These are phyloP conservation scores for Chiua virens DNA, from an alignment of 768 basidiomycete species.

Conservation along the genomic window DNA sequence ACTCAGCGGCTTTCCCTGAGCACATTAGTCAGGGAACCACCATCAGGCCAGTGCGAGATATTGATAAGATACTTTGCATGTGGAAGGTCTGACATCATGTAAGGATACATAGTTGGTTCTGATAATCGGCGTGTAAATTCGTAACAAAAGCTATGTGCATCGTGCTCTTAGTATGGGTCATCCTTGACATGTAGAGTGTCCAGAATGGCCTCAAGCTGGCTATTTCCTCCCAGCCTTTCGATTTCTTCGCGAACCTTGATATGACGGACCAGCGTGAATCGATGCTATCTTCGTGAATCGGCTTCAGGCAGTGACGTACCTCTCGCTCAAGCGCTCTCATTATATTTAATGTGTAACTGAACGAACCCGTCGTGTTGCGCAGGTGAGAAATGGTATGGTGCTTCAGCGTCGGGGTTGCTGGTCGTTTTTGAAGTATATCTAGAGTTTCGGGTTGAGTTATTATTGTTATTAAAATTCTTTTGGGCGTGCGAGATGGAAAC, in stretches of 20 bases:
- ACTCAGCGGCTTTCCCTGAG: too few relatives aligned
- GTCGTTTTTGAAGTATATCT: constrained; percentile 94
- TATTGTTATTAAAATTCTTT: too few relatives aligned
- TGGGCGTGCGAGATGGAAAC: constrained; percentile 22
- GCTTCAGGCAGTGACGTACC: constrained; percentile 13
- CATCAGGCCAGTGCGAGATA: too few relatives aligned
- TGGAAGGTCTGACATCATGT: too few relatives aligned
- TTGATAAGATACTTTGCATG: too few relatives aligned
- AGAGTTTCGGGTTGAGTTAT: background rate
- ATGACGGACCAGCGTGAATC: background rate
- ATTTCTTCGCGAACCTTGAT: constrained; percentile 63
- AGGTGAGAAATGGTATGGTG: constrained; percentile 80
- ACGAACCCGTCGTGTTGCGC: constrained; percentile 71
- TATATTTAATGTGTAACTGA: constrained; percentile 79
- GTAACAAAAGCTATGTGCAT: too few relatives aligned
- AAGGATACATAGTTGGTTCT: too few relatives aligned
- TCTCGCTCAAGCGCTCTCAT: constrained; percentile 65
- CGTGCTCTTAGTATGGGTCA: background rate
- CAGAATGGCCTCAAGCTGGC: constrained; percentile 56
- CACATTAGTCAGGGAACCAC: too few relatives aligned
- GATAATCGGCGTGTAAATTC: too few relatives aligned
- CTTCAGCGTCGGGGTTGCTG: constrained; percentile 82
- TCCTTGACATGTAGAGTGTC: constrained; percentile 47
- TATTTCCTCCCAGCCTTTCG: constrained; percentile 73
- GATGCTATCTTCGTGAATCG: background rate